phyloP scores from a whole-genome alignment of 257 asterid species.

The Solanum phureja region DNA sequence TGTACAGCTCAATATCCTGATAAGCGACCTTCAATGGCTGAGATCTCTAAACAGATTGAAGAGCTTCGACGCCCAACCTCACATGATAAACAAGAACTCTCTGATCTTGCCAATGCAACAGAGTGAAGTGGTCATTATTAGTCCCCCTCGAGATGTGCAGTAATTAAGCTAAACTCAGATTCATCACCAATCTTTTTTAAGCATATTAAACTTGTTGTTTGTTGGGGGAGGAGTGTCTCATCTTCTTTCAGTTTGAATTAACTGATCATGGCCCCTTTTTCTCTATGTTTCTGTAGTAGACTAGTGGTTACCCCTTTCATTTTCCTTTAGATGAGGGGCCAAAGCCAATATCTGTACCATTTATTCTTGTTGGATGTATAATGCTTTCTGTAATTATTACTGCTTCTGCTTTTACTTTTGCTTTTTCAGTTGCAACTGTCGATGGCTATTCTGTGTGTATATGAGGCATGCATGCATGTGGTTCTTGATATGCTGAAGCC shows the following conservation, averaged over 20 bases:
- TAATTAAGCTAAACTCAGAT: constrained; percentile 5
- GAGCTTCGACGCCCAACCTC: constrained; percentile 31
- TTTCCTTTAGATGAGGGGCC: not conserved
- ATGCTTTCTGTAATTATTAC: constrained; percentile 22
- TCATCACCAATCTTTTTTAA: constrained; percentile 1
- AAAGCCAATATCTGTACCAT: constrained; percentile 21
- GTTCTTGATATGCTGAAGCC: not conserved
- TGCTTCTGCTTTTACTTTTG: constrained; percentile 33
- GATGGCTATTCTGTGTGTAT: no score
- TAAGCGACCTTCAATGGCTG: constrained; percentile 52
- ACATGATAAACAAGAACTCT: constrained; percentile 18
- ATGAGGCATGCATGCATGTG: not conserved
- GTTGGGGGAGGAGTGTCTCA: constrained; percentile 2
- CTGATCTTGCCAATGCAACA: constrained; percentile 40
- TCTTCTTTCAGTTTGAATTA: constrained; percentile 22
- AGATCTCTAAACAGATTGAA: constrained; percentile 34
- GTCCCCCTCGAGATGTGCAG: not conserved
- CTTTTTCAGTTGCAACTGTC: not conserved
- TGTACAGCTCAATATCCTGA: constrained; percentile 78
- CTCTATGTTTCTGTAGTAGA: not conserved
- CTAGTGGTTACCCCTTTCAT: not conserved
- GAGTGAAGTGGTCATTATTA: constrained; percentile 2
- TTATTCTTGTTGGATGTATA: constrained; percentile 32
- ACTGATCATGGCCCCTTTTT: constrained; percentile 15
- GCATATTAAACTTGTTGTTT: constrained; percentile 6